Evolutionary conservation across 352 stramenopile species (phyloP), one percentile per base, ranked within the genome.

Genomic region (Globisporangium abappressorium): DNA sequence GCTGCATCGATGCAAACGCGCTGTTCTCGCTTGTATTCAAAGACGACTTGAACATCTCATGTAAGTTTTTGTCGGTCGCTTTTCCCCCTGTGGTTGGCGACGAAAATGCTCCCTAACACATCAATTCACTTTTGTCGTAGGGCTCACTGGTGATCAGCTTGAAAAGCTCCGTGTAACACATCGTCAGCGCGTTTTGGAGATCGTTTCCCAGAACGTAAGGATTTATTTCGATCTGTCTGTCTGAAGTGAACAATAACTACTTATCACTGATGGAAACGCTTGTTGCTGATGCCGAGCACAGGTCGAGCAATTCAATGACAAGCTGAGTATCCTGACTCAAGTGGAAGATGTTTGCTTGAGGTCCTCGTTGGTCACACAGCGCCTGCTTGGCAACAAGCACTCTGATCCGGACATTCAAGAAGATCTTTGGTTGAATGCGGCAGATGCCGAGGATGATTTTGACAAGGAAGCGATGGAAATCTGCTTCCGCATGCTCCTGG

Each of bases 1-100:
- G 73, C 53, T 89, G 80, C 47, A 89, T 94, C 54, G 83, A 94
- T 65, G 83, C 81, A 1, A 85, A 94, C 61, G 74, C 69, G 28
- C 64, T 94, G 20, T 94, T 94, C 66, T 85, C 84, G 0, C 73
- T 85, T 49, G 80, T 87, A 18, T 90, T 94, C 64, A 91, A 91
- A 49, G 86, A 92, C 36, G 86, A 94, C 60, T 73, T 94, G 34
- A 89, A 89, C 63, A 91, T 94, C 51, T 72, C 81, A 51, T 92
- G 86, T 93, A 80, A 24, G 78, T 68, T 7, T 26, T 20, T 28
- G 1, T 15, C 2, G n/a, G 1, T 14, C 33, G 7, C 20, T 65
- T 24, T 55, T 7, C n/a, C 30, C 36, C 11, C 36, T 15, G 24
- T 41, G n/a, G 36, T 15, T 15, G 11, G 8, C 36, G 36, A 43